Evolutionary conservation across 768 basidiomycete species (phyloP), one percentile per base, ranked within the genome.

Genomic region (Mycena epipterygia): DNA sequence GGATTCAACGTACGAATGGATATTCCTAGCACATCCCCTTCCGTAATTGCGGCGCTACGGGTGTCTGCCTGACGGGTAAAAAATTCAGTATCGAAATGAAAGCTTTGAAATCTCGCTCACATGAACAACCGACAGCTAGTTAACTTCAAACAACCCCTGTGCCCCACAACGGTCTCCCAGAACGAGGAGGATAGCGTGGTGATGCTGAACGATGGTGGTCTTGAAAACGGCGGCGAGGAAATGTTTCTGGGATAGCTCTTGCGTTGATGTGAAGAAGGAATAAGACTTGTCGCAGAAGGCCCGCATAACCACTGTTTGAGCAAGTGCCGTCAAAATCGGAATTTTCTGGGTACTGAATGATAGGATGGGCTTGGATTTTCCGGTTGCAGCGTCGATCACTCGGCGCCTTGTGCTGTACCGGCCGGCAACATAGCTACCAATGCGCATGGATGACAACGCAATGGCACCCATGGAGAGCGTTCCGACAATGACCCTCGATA

Each of bases 321-420:
- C 76, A 1, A 81, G 32, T 5, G 81, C 79, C 2, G 74, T 70
- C 8, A 84, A 51, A 19, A 85, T 74, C 11, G 84, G 81, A 9
- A 70, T 71, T 37, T 84, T 72, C 76, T 85, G 84, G 11, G 83
- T 85, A 21, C 80, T 73, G 79, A 84, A 84, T 12, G 71, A 55
- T n/a, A 83, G 74, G 65, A 84, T 81, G 4, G 83, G 80, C 3
- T 52, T 67, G 4, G 39, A 64, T 23, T 52, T 52, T 30, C 39
- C 37, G 5, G 75, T 75, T 29, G 71, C 41, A 37, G 51, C 13
- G 51, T 75, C 75, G 23, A 52, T 62, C 30, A 79, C 72, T 21
- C 35, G 70, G 12, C 82, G 78, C 13, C 82, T 76, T 32, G 76
- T 70, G 60, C 79, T 80, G 73, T 84, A 84, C 60, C 67, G 55